phyloP scores from a whole-genome alignment of 371 early-diverging fungal species.

The Homolaphlyctis polyrhiza region DNA sequence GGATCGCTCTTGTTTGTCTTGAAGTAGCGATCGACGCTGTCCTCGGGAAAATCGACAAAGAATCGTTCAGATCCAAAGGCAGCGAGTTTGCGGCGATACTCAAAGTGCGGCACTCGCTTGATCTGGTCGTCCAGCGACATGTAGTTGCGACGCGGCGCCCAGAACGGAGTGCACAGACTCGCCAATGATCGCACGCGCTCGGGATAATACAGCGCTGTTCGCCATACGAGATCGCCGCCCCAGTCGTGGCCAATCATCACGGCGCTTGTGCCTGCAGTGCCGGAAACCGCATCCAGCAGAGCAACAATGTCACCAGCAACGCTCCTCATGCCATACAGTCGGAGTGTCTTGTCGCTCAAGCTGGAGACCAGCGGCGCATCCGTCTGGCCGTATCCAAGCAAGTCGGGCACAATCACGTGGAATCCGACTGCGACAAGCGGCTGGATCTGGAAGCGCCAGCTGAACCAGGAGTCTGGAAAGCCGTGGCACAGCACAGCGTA shows the following conservation, averaged over 20 bases:
- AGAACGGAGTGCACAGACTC: constrained; percentile 62
- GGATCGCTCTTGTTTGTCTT: not conserved
- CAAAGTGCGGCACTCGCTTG: constrained; percentile 47
- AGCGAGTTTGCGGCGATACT: constrained; percentile 48
- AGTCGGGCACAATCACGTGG: constrained; percentile 65
- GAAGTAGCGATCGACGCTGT: not conserved
- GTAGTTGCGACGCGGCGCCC: constrained; percentile 30
- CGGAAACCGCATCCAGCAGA: constrained; percentile 55
- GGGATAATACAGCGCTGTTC: constrained; percentile 62
- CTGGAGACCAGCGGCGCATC: constrained; percentile 42
- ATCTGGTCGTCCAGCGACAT: constrained; percentile 48
- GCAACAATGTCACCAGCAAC: constrained; percentile 50
- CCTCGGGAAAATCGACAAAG: not conserved
- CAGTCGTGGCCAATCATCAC: constrained; percentile 72
- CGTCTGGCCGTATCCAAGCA: constrained; percentile 67
- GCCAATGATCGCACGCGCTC: constrained; percentile 56
- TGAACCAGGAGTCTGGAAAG: constrained; percentile 64
- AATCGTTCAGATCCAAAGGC: constrained; percentile 6
- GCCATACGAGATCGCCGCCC: constrained; percentile 67
- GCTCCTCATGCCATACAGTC: constrained; percentile 49
- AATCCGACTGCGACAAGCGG: constrained; percentile 59
- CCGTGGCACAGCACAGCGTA: constrained; percentile 55
- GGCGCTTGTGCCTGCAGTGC: constrained; percentile 40
- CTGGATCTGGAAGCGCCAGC: constrained; percentile 73
- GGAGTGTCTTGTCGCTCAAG: constrained; percentile 22